phyloP scores from a whole-genome alignment of 2,329 filamentous ascomycete species.

The Coniochaeta hoffmannii region DNA sequence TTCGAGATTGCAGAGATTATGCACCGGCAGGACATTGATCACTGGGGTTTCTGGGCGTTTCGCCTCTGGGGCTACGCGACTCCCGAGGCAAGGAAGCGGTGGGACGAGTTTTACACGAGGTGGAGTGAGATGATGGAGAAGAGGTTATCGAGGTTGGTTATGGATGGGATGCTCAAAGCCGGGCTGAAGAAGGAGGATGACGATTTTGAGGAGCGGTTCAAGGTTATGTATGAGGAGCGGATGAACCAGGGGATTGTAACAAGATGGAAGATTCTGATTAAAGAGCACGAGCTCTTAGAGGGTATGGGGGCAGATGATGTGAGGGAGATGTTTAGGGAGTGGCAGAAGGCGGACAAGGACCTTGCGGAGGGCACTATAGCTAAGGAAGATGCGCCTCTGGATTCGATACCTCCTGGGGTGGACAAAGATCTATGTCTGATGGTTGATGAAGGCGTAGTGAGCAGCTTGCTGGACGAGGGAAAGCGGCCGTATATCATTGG shows the following conservation, averaged over 20 bases:
- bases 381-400: not conserved
- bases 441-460: constrained; percentile 2
- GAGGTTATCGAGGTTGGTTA: not conserved
- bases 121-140: not conserved
- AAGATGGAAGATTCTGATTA: not conserved
- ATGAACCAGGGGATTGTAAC: not conserved
- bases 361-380: not conserved
- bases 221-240: not conserved
- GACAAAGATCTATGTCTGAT: not conserved
- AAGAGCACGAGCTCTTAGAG: not conserved
- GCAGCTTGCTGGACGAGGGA: constrained; percentile 2
- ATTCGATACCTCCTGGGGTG: not conserved
- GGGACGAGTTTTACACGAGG: not conserved
- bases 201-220: not conserved
- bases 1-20: constrained; percentile 2
- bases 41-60: not conserved
- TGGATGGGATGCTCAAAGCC: not conserved
- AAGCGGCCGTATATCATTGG: constrained; percentile 1
- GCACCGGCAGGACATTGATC: not conserved
- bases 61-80: not conserved
- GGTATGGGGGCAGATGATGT: not conserved
- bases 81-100: not conserved
- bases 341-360: not conserved
- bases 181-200: not conserved
- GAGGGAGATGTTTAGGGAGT: not conserved